Evolutionary conservation across 78 protist species (phyloP), one percentile per base, ranked within the genome.

Genomic region (Anaeramoeba flamelloides): DNA sequence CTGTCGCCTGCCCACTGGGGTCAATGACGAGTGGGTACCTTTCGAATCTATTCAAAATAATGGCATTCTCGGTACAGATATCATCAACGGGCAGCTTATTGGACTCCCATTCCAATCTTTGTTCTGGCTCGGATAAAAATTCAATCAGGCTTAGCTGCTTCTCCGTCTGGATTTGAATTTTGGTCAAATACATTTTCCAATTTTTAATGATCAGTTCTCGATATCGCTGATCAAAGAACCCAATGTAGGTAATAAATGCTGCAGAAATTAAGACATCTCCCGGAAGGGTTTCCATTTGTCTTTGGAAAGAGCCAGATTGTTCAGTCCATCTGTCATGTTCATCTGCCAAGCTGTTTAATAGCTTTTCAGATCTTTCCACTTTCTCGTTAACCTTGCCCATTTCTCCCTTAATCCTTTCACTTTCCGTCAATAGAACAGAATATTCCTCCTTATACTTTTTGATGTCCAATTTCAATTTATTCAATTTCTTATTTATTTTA

Each of bases 211-310:
- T 36, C 12, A 0, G 0, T 22, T 2, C 53, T 1, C 93, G 82
- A 77, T 36, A 0, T 3, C 39, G 32, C 79, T 92, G 90, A 82
- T 92, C 91, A 53, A 89, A 89, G 84, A 79, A 94, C 79, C 97
- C 97, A 78, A 79, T 78, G 84, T 96, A 96, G 30, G 96, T 91
- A 2, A 93, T 80, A 88, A 91, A 90, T 26, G 93, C 99, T 1
- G 92, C 85, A 39, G 91, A 74, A 0, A 92, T 26, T 77, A 96
- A 84, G 22, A 82, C 85, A 74, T 96, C 95, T 17, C 97, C 97
- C n/a, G 85, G 89, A 32, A 93, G 83, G 36, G 94, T 89, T 36
- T 84, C 8, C 84, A 89, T 90, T 77, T 90, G 91, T 74, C 69
- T 38, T 39, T 77, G 31, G 77, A 85, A 86, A 12, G 69, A 2